Base-by-base conservation (phyloP, 805 yeast species). In the Pichia eremophila region DNA sequence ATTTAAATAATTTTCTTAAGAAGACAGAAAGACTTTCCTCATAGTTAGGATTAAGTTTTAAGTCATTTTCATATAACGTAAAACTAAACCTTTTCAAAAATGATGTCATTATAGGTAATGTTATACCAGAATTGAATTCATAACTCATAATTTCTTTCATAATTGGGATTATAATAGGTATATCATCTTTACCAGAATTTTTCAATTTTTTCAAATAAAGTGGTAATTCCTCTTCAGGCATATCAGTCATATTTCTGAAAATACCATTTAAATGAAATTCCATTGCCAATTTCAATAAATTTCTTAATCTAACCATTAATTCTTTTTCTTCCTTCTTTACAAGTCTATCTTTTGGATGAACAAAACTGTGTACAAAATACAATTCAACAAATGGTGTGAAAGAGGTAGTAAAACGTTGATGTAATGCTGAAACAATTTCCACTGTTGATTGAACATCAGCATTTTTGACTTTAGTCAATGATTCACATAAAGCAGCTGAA, bases 381-480 rank as follows among this genome's bases (percentile, higher is more conserved):
- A 68, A 61, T 48, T 75, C 63, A 34, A 80, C 57, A 11, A 51
- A 58, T 1, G 78, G 75, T 0, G 90, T 75, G 60, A 85, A 83
- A 3, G 62, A 54, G 0, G 52, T 45, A 2, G 68, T 57, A 58
- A 89, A 88, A 47, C 96, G 69, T 62, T 85, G 95, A 64, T 88
- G 95, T 18, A 89, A 64, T 0, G 80, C 81, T 38, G 87, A 77
- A 0, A 82, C 71, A 1, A 88, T 73, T 54, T 83, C 89, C 28
- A 81, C 72, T 2, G 82, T 79, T 0, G 91, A 80, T 15, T 56
- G 51, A 1, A 85, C 61, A 58, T 87, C 95, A 9, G 73, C 79
- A 8, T 65, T 62, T 47, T 78, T 78, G 9, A 78, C 71, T 52
- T 71, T 77, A 14, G 69, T 46, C 9, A 86, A 57, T 0, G 85